Conservation (phyloP, 768 basidiomycete genomes). For the Lanmaoa rubissima region DNA sequence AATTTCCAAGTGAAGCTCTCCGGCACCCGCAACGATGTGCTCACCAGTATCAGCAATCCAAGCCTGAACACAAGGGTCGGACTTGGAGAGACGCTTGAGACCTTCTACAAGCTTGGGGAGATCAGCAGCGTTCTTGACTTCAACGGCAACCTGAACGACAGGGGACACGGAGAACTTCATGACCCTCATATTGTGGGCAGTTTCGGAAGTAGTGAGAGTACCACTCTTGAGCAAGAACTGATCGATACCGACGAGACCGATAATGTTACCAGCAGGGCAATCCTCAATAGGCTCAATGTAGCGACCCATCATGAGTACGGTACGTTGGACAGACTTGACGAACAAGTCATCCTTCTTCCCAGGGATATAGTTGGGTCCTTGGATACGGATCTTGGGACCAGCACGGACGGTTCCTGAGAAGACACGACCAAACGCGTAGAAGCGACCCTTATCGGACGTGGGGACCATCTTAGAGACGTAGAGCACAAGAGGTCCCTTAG, state of each 20-base stretch:
- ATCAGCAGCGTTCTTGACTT: slow-evolving; percentile 99
- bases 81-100: slow-evolving; percentile 99
- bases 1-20: slow-evolving; percentile 98
- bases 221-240: slow-evolving; percentile 99
- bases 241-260: slow-evolving; percentile 99
- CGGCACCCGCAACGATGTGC: slow-evolving; percentile 99
- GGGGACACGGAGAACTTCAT: slow-evolving; percentile 99
- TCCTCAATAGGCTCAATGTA: slow-evolving; percentile 98
- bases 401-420: slow-evolving; percentile 97
- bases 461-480: slow-evolving; percentile 99
- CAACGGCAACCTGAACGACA: slow-evolving; percentile 98
- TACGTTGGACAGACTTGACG: slow-evolving; percentile 97
- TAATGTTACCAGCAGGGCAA: slow-evolving; percentile 97
- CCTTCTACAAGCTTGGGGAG: slow-evolving; percentile 99
- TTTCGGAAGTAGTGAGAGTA: slow-evolving; percentile 96
- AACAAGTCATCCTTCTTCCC: slow-evolving; percentile 99
- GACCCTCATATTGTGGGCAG: slow-evolving; percentile 99
- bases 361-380: slow-evolving; percentile 97
- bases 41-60: slow-evolving; percentile 92
- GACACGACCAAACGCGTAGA: slow-evolving; percentile 99
- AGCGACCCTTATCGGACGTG: slow-evolving; percentile 99
- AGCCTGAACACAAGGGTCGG: slow-evolving; percentile 98
- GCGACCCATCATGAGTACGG: slow-evolving; percentile 99
- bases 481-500: slow-evolving; percentile 92
- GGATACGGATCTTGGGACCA: slow-evolving; percentile 98